These are phyloP conservation scores for Fusarium pilosicola DNA, from an alignment of 2,329 filamentous ascomycete genomes.

Conservation along the genomic window DNA sequence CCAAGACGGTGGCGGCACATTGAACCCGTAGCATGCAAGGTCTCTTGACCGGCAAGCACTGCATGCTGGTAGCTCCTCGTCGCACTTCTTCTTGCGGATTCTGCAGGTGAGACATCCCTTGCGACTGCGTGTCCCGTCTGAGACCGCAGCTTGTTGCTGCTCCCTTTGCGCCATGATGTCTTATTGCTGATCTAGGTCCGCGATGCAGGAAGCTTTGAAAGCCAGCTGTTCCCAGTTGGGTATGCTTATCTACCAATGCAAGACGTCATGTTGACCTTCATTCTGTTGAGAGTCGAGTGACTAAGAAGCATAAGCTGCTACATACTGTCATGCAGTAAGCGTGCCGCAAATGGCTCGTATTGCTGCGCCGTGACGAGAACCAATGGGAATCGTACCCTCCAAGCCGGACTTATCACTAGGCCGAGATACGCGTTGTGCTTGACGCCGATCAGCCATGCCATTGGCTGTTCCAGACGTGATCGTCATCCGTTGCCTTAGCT, in stretches of 20 bases:
- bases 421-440: not conserved
- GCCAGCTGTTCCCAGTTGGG: too few species aligned
- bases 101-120: not conserved
- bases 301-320: not conserved
- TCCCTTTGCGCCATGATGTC: not conserved
- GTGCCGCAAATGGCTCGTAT: not conserved
- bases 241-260: not conserved
- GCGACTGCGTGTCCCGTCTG: not conserved
- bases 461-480: not conserved
- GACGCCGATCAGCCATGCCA: not conserved
- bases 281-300: not conserved
- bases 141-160: not conserved
- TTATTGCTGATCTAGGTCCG: not conserved
- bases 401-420: not conserved
- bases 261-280: not conserved
- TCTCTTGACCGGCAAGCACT: not conserved
- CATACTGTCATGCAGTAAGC: not conserved
- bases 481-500: not conserved
- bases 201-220: not conserved
- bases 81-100: not conserved
- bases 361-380: not conserved
- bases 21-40: not conserved
- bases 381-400: not conserved
- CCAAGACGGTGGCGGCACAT: not conserved
- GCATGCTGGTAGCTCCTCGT: not conserved